A percentile compares a stretch with the other conserved stretches of the same genome.
phyloP scores from a whole-genome alignment of 116 monocot species.

The Posidonia oceanica region DNA sequence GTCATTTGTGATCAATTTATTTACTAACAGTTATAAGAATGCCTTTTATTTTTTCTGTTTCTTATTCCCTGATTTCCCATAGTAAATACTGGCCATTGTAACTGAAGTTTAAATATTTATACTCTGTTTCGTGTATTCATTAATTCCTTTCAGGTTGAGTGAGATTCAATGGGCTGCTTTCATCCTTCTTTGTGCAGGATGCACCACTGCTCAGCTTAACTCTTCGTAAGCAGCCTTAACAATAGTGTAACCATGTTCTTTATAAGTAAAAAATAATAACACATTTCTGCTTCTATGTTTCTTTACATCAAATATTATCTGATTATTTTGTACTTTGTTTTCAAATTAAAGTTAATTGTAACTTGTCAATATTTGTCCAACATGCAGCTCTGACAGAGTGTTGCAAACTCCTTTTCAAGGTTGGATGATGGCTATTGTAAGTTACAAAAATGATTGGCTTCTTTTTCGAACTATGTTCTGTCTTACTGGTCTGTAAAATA shows the following conservation, averaged over 20 bases:
- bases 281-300: background rate
- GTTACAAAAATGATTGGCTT: slow-evolving; percentile 9
- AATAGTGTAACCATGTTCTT: background rate
- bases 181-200: slow-evolving; percentile 76
- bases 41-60: too few relatives aligned
- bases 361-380: slow-evolving; percentile 1
- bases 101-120: background rate
- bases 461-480: background rate
- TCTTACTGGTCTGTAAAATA: background rate
- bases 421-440: slow-evolving; percentile 89
- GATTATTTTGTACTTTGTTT: background rate
- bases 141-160: slow-evolving; percentile 45
- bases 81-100: too few relatives aligned
- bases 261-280: background rate
- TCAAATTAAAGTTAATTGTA: background rate
- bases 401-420: slow-evolving; percentile 82
- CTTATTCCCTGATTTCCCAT: too few relatives aligned
- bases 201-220: slow-evolving; percentile 88
- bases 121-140: background rate
- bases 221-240: slow-evolving; percentile 46
- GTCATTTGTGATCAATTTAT: too few relatives aligned
- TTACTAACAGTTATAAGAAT: too few relatives aligned
- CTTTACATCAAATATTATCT: background rate
- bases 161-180: slow-evolving; percentile 95
- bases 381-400: slow-evolving; percentile 68